A percentile compares a stretch with the other conserved stretches of the same genome.
Evolutionary conservation across 2,329 filamentous ascomycete species (phyloP).

Genomic region (Talaromyces sp.): DNA sequence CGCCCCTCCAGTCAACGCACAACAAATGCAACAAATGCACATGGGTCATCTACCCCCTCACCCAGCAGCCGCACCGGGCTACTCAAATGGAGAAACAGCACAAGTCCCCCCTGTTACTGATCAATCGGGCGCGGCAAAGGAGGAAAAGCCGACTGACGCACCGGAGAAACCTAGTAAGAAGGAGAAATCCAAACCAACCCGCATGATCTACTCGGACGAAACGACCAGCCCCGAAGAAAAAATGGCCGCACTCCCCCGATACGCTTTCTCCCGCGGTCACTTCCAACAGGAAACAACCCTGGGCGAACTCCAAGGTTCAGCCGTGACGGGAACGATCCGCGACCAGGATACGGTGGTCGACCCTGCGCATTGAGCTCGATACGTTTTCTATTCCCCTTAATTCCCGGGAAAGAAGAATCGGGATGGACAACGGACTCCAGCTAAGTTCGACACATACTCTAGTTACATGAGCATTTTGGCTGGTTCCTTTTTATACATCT

Average conservation of each 20-base stretch:
- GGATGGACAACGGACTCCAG: conserved; percentile 33
- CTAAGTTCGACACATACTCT: conserved; percentile 43
- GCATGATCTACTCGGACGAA: conserved; percentile 80
- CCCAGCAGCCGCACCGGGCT: conserved; percentile 25
- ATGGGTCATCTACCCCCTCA: conserved; percentile 48
- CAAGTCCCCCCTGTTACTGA: conserved; percentile 52
- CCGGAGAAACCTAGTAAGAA: conserved; percentile 68
- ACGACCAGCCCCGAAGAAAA: conserved; percentile 84
- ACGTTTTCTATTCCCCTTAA: conserved; percentile 5
- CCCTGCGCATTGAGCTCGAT: conserved; percentile 24
- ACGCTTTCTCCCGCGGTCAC: conserved; percentile 64
- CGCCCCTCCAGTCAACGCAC: conserved; percentile 56
- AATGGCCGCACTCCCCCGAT: conserved; percentile 77
- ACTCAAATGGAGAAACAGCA: conserved; percentile 33
- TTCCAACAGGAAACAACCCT: conserved; percentile 39
- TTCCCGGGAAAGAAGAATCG: not conserved
- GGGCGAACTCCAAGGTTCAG: conserved; percentile 36
- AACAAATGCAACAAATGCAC: conserved; percentile 62
- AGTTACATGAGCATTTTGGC: conserved; percentile 30
- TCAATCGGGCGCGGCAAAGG: conserved; percentile 48
- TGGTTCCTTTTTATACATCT: conserved; percentile 14
- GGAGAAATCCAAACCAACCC: conserved; percentile 64
- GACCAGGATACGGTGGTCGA: conserved; percentile 41
- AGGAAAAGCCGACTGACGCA: conserved; percentile 46
- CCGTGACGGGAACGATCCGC: conserved; percentile 36